phyloP scores from a whole-genome alignment of 371 early-diverging fungal species.

The Apophysomyces sp. region DNA sequence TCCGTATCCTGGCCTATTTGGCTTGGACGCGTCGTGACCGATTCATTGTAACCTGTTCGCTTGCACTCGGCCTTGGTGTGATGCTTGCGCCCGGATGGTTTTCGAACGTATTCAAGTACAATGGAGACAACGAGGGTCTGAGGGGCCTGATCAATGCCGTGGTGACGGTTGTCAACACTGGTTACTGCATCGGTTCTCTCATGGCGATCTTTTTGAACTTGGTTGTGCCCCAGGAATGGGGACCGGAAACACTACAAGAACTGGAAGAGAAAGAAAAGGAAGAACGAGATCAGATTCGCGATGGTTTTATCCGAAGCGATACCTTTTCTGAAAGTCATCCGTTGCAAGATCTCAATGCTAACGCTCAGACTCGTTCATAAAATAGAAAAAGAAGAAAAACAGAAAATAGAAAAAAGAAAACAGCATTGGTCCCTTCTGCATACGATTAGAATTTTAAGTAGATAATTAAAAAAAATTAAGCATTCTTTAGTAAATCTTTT shows the following conservation, averaged over 20 bases:
- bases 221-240: conserved; percentile 46
- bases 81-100: conserved; percentile 54
- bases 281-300: conserved; percentile 35
- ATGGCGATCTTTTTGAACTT: conserved; percentile 54
- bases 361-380: background rate
- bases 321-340: conserved; percentile 14
- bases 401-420: too few species aligned
- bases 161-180: conserved; percentile 56
- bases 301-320: conserved; percentile 28
- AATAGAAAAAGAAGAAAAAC: too few species aligned
- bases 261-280: conserved; percentile 24
- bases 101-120: conserved; percentile 54
- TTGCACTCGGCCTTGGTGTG: conserved; percentile 57
- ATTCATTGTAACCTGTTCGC: conserved; percentile 53
- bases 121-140: conserved; percentile 46
- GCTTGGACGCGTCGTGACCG: conserved; percentile 67
- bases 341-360: background rate
- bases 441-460: too few species aligned
- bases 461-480: too few species aligned
- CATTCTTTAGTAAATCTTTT: too few species aligned
- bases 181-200: conserved; percentile 54
- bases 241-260: conserved; percentile 33
- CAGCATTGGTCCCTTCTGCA: too few species aligned
- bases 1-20: conserved; percentile 61
- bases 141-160: conserved; percentile 54